Base-by-base conservation (phyloP, 495 filamentous ascomycete genomes). In the Filosporella fistucella region DNA sequence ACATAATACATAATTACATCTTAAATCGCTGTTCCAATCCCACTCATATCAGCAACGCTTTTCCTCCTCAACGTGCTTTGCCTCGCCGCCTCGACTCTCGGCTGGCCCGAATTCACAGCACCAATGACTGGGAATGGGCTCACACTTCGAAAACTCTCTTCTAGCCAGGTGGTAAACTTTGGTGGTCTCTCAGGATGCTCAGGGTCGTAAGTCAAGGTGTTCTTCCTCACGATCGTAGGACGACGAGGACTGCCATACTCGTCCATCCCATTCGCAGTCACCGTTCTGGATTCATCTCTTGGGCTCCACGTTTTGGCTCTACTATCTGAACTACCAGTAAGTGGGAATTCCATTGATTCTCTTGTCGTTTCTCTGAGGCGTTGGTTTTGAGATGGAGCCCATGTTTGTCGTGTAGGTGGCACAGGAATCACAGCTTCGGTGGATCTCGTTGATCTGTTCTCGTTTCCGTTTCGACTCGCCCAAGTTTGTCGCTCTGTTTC, bases 151-250 rank as follows among this genome's bases (percentile, higher is more conserved):
- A 21, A 49, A 26, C 22, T 49, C 46, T 24, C 38, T 21, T 38
- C 38, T 29, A 42, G 35, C 46, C 46, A 49, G 18, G 34, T 42
- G 3, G 34, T 29, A 40, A 49, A 42, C 26, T 26, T 33, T 3
- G 46, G 46, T 3, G 46, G 46, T 18, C 38, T 36, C 21, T 49
- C 46, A 3, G 46, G 46, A 14, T 42, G 37, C 38, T 49, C 46
- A 9, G 26, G 9, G 30, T 49, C 46, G 26, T 49, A 49, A 2
- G 29, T 35, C 26, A 49, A 23, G 1, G 46, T 49, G 13, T 40
- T 40, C 25, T 40, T 48, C 45, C 22, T 26, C 35, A 12, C 20
- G 34, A 30, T 48, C 45, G 11, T 23, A 17, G 3, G 24, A 6
- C 7, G 30, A 18, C 33, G n/a, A 12, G n/a, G 13, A 6, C 33